Conservation (phyloP, 352 stramenopile genomes). For the Elongisporangium anandrum region DNA sequence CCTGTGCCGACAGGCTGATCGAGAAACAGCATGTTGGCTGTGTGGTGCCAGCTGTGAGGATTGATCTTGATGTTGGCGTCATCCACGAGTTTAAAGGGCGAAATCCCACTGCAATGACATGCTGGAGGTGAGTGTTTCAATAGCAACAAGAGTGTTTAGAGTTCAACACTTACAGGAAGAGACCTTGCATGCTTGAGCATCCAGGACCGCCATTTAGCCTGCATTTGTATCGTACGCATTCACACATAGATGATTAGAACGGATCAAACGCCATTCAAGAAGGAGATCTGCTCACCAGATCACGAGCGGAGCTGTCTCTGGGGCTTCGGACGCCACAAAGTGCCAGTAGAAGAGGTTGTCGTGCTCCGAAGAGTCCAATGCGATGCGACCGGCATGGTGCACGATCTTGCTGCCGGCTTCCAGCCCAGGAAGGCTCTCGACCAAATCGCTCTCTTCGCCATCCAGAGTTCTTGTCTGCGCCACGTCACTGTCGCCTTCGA, state of each 20-base stretch:
- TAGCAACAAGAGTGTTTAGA: background rate
- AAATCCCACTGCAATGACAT: slow-evolving; percentile 35
- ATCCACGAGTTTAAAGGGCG: slow-evolving; percentile 59
- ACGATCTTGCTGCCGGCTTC: slow-evolving; percentile 40
- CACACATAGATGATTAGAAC: no score
- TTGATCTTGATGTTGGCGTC: slow-evolving; percentile 54
- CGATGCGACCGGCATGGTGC: slow-evolving; percentile 64
- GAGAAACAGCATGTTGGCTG: slow-evolving; percentile 79
- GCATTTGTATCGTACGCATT: background rate
- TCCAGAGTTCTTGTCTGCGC: slow-evolving; percentile 8
- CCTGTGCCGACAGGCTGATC: slow-evolving; percentile 80
- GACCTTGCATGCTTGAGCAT: slow-evolving; percentile 77
- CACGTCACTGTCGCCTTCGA: background rate
- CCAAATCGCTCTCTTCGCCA: slow-evolving; percentile 25
- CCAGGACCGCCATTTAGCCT: slow-evolving; percentile 79
- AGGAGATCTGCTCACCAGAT: no score
- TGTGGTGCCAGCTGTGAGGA: slow-evolving; percentile 68
- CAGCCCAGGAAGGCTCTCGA: slow-evolving; percentile 49
- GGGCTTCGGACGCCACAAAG: slow-evolving; percentile 40
- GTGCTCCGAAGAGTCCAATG: slow-evolving; percentile 34
- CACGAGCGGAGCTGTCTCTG: slow-evolving; percentile 52
- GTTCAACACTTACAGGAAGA: slow-evolving; percentile 57
- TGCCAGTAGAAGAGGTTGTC: slow-evolving; percentile 84
- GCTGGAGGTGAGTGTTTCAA: background rate
- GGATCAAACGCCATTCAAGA: no score